Percentiles rank a stretch among this genome's conserved stretches.
phyloP scores from a whole-genome alignment of 805 yeast species.

The Yamadazyma sp. region DNA sequence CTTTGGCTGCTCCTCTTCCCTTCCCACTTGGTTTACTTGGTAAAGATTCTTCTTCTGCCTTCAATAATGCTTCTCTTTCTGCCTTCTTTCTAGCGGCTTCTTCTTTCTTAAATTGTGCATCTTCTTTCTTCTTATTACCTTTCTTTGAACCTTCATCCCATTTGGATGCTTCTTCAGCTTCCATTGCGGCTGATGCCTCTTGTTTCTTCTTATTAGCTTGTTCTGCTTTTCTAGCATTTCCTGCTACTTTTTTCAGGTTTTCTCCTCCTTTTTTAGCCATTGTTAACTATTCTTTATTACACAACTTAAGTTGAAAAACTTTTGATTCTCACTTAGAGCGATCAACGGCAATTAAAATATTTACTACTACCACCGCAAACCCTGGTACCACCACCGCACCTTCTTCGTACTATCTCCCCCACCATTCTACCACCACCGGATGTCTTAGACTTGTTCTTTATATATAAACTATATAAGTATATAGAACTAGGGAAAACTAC shows the following conservation, averaged over 20 bases:
- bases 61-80: conserved; percentile 68
- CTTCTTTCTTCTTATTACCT: conserved; percentile 66
- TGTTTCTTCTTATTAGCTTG: conserved; percentile 55
- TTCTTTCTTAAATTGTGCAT: conserved; percentile 63
- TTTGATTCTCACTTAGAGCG: too few relatives aligned
- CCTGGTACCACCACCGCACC: too few relatives aligned
- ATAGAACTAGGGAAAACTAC: neutral
- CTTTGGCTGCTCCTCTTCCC: conserved; percentile 66
- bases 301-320: too few relatives aligned
- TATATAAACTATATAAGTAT: too few relatives aligned
- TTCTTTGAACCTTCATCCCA: conserved; percentile 76
- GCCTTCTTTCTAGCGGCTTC: conserved; percentile 78
- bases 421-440: too few relatives aligned
- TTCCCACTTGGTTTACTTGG: conserved; percentile 56
- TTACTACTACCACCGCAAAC: too few relatives aligned
- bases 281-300: too few relatives aligned
- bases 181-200: conserved; percentile 45
- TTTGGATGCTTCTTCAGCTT: conserved; percentile 54
- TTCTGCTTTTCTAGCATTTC: conserved; percentile 67
- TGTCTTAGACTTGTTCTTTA: too few relatives aligned
- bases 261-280: conserved; percentile 52
- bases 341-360: too few relatives aligned
- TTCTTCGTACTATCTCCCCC: too few relatives aligned
- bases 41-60: conserved; percentile 61
- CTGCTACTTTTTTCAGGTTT: conserved; percentile 57